Base-by-base conservation (phyloP, 2,329 filamentous ascomycete species). In the Dothideomycetes sp. region DNA sequence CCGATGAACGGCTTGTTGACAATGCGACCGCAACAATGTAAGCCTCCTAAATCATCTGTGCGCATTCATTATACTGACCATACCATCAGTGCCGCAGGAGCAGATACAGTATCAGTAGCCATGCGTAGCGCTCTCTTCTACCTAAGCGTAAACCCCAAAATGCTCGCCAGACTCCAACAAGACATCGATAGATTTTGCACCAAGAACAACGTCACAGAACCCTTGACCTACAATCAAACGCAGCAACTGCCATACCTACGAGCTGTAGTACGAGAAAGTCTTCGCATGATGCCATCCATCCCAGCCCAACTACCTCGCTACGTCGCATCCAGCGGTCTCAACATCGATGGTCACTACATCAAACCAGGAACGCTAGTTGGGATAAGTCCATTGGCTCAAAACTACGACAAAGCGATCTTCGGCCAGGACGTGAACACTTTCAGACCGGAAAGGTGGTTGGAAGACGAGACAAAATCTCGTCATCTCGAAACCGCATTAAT, bases 371-470 rank as follows among this genome's bases (percentile, higher is more conserved):
- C 47, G 5, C 41, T 30, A 10, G 41, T 52, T 2, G 44, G 47
- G 3, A 38, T 44, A 1, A 36, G 39, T 16, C 30, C 23, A 2
- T 16, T 34, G 80, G 75, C 86, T 11, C 65, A 87, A 24, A 82
- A 87, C 51, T 71, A 79, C 3, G 70, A 77, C 2, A 67, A 69
- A 4, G 74, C 78, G 38, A 67, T 86, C 15, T 89, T 84, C 51
- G 82, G 82, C 1, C 55, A 65, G 0, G 78, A 86, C 46, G 74
- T 75, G 0, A 75, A 84, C 33, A 59, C 54, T 0, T 89, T 73
- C 55, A 62, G 77, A 6, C 83, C 82, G 0, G 82, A 87, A 59
- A 61, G 82, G 31, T 85, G 82, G 70, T 53, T 72, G 4, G 64
- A 71, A 29, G 65, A 67, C 1, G 48, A 70, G 35, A 46, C 31